Evolutionary conservation across 208 protist species (phyloP).

Genomic region (Acanthamoeba lenticulata): DNA sequence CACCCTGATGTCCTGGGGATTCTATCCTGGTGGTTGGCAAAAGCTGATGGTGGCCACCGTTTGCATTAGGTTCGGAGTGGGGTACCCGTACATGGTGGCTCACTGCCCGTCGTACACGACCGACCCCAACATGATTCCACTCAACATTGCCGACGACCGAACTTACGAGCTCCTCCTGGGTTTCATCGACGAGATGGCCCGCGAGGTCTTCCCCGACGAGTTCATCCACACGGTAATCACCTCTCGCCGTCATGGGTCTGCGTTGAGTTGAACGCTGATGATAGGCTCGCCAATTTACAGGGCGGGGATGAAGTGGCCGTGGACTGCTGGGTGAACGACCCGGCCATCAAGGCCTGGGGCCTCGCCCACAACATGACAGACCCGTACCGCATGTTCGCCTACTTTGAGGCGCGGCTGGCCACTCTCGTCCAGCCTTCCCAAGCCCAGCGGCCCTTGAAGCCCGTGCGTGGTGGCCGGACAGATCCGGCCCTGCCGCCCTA

Average conservation of each 20-base stretch:
- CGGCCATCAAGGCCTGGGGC: not conserved
- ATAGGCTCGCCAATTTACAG: too few species aligned
- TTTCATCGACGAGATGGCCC: not conserved
- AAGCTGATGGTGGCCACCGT: not conserved
- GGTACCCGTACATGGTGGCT: constrained; percentile 24
- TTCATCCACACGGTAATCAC: constrained; percentile 27
- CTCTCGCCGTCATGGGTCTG: not conserved
- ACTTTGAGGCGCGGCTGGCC: not conserved
- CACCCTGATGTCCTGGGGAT: not conserved
- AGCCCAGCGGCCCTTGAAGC: not conserved
- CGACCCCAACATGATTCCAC: not conserved
- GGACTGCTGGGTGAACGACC: constrained; percentile 19
- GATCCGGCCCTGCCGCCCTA: not conserved
- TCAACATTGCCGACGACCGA: not conserved
- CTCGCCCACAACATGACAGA: not conserved
- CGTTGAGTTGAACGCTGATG: too few species aligned
- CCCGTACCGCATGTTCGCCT: not conserved
- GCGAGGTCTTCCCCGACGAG: constrained; percentile 8
- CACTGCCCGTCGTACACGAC: not conserved
- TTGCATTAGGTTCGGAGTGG: not conserved
- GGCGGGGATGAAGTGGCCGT: not conserved
- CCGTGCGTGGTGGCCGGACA: not conserved
- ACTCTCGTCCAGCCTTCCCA: not conserved
- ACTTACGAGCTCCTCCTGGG: not conserved
- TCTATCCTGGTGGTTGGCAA: not conserved